A percentile compares a stretch with the other conserved stretches of the same genome.
These are phyloP conservation scores for Cystobasidiaceae sp. DNA, from an alignment of 1,284 basidiomycete species.

Conservation along the genomic window DNA sequence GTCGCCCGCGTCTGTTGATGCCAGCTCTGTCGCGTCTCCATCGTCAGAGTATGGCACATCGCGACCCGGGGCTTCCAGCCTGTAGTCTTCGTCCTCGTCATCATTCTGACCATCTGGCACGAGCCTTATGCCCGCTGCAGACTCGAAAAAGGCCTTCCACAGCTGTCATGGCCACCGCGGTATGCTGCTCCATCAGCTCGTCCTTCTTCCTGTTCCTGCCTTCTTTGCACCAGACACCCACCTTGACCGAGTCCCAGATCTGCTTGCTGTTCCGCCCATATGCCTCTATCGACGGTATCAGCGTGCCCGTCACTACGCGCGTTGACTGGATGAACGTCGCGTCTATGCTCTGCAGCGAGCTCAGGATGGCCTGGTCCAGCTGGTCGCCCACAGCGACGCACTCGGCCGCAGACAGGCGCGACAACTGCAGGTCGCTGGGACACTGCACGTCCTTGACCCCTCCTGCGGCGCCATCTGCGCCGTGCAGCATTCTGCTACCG, in stretches of 20 bases:
- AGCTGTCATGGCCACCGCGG: slow-evolving; percentile 29
- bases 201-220: not conserved
- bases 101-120: not conserved
- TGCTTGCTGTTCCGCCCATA: slow-evolving; percentile 39
- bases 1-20: too few relatives aligned
- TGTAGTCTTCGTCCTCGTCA: slow-evolving; percentile 20
- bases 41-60: not conserved
- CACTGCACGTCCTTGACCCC: too few relatives aligned
- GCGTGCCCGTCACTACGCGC: slow-evolving; percentile 35
- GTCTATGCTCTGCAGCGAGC: slow-evolving; percentile 37
- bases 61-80: not conserved
- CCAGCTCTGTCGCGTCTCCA: not conserved
- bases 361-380: slow-evolving; percentile 40
- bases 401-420: slow-evolving; percentile 34
- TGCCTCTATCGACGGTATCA: slow-evolving; percentile 37
- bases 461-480: too few relatives aligned
- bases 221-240: not conserved
- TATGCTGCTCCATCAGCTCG: not conserved
- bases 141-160: slow-evolving; percentile 41
- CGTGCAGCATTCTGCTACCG: too few relatives aligned
- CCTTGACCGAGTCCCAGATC: slow-evolving; percentile 41
- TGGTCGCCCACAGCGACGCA: slow-evolving; percentile 38
- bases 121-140: slow-evolving; percentile 33
- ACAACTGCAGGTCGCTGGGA: too few relatives aligned
- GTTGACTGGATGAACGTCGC: slow-evolving; percentile 37